Conservation (phyloP, 2,329 filamentous ascomycete genomes). For the Amauroascus verrucosus region DNA sequence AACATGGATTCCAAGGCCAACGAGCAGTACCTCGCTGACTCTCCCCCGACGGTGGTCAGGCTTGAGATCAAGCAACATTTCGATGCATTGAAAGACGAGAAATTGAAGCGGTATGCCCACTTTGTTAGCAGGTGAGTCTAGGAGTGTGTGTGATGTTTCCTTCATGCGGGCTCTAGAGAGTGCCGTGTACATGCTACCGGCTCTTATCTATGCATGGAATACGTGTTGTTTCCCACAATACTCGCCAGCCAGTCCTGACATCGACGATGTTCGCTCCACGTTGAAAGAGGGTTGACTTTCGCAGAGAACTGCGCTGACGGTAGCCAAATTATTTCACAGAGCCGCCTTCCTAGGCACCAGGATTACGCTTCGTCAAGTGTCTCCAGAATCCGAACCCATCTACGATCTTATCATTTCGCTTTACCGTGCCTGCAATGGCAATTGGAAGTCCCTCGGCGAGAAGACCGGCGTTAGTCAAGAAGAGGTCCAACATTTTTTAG, state of each 20-base stretch:
- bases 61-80: constrained; percentile 92
- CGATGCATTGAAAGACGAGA: constrained; percentile 45
- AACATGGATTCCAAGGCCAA: constrained; percentile 35
- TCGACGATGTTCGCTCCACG: too few species aligned
- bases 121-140: constrained; percentile 62
- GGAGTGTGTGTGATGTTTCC: background rate
- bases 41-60: constrained; percentile 75
- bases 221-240: too few species aligned
- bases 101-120: constrained; percentile 85
- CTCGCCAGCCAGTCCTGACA: too few species aligned
- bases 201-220: too few species aligned
- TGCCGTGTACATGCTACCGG: too few species aligned
- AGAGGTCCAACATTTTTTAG: constrained; percentile 58
- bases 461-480: constrained; percentile 55
- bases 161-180: background rate
- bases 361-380: constrained; percentile 70
- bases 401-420: constrained; percentile 71
- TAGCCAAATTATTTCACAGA: constrained; percentile 36
- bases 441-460: constrained; percentile 58
- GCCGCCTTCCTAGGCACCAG: constrained; percentile 67
- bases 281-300: background rate
- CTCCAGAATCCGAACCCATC: constrained; percentile 69
- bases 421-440: constrained; percentile 54
- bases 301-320: background rate
- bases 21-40: constrained; percentile 76